Evolutionary conservation across 2,329 filamentous ascomycete genomes (phyloP).

Genomic region (Coleophoma eucalyptorum): DNA sequence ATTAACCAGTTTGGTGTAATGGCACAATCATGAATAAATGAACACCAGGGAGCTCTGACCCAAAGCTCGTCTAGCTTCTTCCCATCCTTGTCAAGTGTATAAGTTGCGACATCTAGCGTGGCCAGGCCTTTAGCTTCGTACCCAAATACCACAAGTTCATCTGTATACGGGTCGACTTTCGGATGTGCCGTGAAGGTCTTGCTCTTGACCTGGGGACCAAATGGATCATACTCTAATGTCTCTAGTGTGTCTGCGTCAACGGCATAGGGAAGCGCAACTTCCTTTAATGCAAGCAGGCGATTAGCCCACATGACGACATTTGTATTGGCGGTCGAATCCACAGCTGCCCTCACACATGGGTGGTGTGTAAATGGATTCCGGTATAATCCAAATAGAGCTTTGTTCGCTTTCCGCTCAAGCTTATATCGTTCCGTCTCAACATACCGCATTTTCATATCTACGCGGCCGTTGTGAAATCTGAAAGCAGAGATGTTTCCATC

Average conservation of each 20-base stretch:
- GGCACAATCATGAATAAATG: conserved; percentile 46
- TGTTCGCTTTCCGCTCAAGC: conserved; percentile 13
- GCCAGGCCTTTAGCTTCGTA: conserved; percentile 41
- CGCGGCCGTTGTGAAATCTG: conserved; percentile 18
- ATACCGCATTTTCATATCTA: conserved; percentile 23
- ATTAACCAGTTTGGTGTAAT: conserved; percentile 41
- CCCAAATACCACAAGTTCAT: conserved; percentile 47
- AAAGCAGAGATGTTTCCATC: conserved; percentile 25
- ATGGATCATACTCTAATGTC: conserved; percentile 38
- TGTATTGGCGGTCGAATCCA: conserved; percentile 53
- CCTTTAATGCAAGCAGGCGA: conserved; percentile 47
- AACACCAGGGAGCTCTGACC: conserved; percentile 43
- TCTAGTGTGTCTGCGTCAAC: conserved; percentile 41
- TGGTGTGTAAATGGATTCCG: conserved; percentile 53
- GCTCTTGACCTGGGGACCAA: conserved; percentile 40
- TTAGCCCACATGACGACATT: conserved; percentile 54
- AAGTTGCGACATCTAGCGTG: conserved; percentile 39
- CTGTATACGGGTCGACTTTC: conserved; percentile 44
- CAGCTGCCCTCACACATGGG: conserved; percentile 47
- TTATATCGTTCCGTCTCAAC: conserved; percentile 22
- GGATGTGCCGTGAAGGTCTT: conserved; percentile 47
- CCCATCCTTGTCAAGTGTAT: conserved; percentile 38
- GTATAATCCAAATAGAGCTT: conserved; percentile 45
- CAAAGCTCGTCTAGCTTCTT: conserved; percentile 40
- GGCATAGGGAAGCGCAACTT: conserved; percentile 46